Evolutionary conservation across 768 basidiomycete species (phyloP), one percentile per base, ranked within the genome.

Genomic region (Russula griseocarnosa): DNA sequence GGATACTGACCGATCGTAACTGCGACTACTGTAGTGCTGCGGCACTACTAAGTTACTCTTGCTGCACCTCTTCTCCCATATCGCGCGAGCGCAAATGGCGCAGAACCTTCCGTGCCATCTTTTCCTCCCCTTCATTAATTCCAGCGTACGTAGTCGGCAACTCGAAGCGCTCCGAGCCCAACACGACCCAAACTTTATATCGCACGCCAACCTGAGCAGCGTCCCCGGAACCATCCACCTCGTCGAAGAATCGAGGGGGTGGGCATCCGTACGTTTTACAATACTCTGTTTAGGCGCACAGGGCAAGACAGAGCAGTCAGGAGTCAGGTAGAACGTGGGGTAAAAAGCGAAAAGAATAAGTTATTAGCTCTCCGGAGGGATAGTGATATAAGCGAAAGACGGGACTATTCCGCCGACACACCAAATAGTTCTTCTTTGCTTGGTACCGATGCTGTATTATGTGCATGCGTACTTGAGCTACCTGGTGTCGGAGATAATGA

Each of bases 101-200:
- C 56, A 71, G 24, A 20, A 72, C 69, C 42, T 67, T 62, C 47
- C 62, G 59, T 5, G 69, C 67, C 16, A 72, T 53, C 22, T 65
- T 61, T 42, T 72, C 70, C 52, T 69, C 60, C 42, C 71, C 71
- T 24, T 67, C 59, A 5, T 61, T 50, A 28, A 69, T 3, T 13
- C 42, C 49, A 6, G 38, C 44, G 16, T 65, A 70, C 20, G 28
- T 26, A 13, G 46, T 58, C 4, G 67, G 70, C n/a, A 69, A 58
- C 49, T 71, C 70, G 14, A 71, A 34, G 28, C 62, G 34, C 58
- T 71, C 70, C 32, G 57, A 44, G 2, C 68, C 70, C 26, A 69
- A 30, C 55, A 69, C 58, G 28, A 69, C 38, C 70, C 70, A 70
- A 8, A 70, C 63, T 42, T 61, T 69, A 60, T 61, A 67, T 52